phyloP scores from a whole-genome alignment of 495 filamentous ascomycete species.

The Darksidea phi region DNA sequence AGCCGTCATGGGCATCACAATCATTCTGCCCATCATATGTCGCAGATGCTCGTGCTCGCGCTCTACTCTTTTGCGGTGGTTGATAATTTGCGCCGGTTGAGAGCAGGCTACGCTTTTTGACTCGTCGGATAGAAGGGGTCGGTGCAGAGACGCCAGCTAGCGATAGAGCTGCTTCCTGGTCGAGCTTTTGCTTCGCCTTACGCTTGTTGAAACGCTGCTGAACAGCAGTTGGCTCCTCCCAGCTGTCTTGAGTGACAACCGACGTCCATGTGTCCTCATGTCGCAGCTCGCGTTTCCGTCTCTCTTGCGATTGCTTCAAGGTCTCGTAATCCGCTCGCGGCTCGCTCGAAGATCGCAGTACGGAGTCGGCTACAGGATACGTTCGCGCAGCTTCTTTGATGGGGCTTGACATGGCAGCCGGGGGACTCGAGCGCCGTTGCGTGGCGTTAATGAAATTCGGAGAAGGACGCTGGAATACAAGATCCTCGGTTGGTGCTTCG shows the following conservation, averaged over 20 bases:
- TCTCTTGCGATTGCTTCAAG: slow-evolving; percentile 44
- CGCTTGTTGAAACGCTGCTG: slow-evolving; percentile 9
- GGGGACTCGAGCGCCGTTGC: slow-evolving; percentile 38
- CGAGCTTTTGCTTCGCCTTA: slow-evolving; percentile 5
- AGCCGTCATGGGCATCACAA: slow-evolving; percentile 27
- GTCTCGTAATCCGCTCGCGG: slow-evolving; percentile 42
- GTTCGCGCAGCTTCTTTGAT: slow-evolving; percentile 4
- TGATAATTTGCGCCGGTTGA: slow-evolving; percentile 4
- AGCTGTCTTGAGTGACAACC: slow-evolving; percentile 28
- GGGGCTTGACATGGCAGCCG: slow-evolving; percentile 38
- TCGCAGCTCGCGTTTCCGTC: slow-evolving; percentile 20
- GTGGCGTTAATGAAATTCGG: slow-evolving; percentile 38
- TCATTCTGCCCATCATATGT: slow-evolving; percentile 9
- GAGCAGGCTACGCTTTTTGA: slow-evolving; percentile 5
- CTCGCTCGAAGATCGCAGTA: slow-evolving; percentile 32
- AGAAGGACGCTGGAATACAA: slow-evolving; percentile 45
- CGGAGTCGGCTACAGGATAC: slow-evolving; percentile 22
- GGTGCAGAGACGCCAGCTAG: slow-evolving; percentile 12
- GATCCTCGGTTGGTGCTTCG: slow-evolving; percentile 40
- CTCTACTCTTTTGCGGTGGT: neutral
- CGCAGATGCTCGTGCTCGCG: neutral
- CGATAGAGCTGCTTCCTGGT: slow-evolving; percentile 12
- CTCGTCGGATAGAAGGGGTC: neutral
- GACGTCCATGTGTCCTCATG: neutral
- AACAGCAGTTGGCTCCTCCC: slow-evolving; percentile 16